phyloP scores from a whole-genome alignment of 768 basidiomycete species.

The Suillus occidentalis region DNA sequence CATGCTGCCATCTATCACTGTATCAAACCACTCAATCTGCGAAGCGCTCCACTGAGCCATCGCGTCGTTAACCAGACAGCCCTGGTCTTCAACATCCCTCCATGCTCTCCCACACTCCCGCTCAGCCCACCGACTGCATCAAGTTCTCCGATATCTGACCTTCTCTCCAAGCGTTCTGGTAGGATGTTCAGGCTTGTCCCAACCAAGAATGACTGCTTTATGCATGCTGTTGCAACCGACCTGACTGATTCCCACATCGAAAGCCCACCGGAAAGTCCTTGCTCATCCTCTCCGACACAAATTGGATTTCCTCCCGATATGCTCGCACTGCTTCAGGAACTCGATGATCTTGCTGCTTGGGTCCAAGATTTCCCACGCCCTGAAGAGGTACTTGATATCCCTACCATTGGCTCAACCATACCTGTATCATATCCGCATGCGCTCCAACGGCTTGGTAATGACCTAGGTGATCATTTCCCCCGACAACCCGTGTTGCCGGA shows the following conservation, averaged over 20 bases:
- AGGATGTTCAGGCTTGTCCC: conserved; percentile 19
- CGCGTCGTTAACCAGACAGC: not conserved
- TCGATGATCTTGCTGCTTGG: conserved; percentile 30
- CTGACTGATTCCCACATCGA: not conserved
- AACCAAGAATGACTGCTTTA: conserved; percentile 14
- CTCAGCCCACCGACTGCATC: conserved; percentile 17
- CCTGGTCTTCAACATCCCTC: not conserved
- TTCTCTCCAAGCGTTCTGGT: conserved; percentile 20
- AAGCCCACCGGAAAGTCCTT: not conserved
- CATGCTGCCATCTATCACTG: not conserved
- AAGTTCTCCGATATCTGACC: conserved; percentile 1
- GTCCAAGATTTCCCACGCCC: conserved; percentile 22
- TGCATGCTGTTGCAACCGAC: conserved; percentile 16
- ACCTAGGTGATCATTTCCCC: not conserved
- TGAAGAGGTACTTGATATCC: conserved; percentile 3
- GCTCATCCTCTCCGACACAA: not conserved
- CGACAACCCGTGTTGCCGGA: not conserved
- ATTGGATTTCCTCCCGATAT: conserved; percentile 30
- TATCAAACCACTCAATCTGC: not conserved
- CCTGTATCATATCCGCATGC: conserved; percentile 1
- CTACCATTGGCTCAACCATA: not conserved
- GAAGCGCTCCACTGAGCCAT: not conserved
- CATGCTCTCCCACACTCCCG: conserved; percentile 17
- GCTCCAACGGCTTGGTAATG: not conserved
- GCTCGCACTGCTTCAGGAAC: conserved; percentile 23